phyloP scores from a whole-genome alignment of 1,284 basidiomycete genomes.

The Ustilago tritici region DNA sequence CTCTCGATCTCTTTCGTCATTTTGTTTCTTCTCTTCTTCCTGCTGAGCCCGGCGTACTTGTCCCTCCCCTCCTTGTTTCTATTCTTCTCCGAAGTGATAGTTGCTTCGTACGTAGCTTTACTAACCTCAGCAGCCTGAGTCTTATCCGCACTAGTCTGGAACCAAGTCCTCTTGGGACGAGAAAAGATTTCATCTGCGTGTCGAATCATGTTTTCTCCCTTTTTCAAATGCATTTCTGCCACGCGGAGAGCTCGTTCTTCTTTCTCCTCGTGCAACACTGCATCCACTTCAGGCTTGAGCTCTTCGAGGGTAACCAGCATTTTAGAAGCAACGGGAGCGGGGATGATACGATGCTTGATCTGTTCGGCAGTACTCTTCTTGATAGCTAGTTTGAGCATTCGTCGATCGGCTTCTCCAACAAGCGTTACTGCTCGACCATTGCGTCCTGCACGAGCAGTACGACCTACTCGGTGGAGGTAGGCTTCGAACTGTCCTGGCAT shows the following conservation, averaged over 20 bases:
- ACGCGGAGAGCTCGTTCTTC: conserved; percentile 82
- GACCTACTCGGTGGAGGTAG: conserved; percentile 96
- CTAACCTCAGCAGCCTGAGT: conserved; percentile 65
- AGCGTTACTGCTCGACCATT: conserved; percentile 83
- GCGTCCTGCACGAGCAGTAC: conserved; percentile 49
- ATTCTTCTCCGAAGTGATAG: conserved; percentile 43
- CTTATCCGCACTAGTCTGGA: conserved; percentile 90
- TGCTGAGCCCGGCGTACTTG: conserved; percentile 61
- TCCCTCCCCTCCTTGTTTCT: conserved; percentile 24
- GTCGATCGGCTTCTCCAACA: conserved; percentile 94
- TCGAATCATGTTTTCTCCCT: conserved; percentile 95
- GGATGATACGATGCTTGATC: conserved; percentile 89
- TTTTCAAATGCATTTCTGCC: conserved; percentile 95
- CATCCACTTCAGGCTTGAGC: conserved; percentile 83
- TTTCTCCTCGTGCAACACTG: conserved; percentile 89
- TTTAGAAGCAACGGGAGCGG: conserved; percentile 80
- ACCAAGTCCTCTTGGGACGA: conserved; percentile 95
- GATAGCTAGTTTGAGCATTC: conserved; percentile 94
- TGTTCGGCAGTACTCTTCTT: conserved; percentile 87
- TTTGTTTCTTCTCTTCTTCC: conserved; percentile 57
- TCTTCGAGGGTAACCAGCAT: conserved; percentile 80
- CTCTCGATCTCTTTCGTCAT: conserved; percentile 61
- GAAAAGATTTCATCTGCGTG: conserved; percentile 94
- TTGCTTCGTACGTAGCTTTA: conserved; percentile 54
- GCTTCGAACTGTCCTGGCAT: conserved; percentile 96